These are phyloP conservation scores for Xerocomus spinulosus DNA, from an alignment of 768 basidiomycete genomes.

Conservation along the genomic window DNA sequence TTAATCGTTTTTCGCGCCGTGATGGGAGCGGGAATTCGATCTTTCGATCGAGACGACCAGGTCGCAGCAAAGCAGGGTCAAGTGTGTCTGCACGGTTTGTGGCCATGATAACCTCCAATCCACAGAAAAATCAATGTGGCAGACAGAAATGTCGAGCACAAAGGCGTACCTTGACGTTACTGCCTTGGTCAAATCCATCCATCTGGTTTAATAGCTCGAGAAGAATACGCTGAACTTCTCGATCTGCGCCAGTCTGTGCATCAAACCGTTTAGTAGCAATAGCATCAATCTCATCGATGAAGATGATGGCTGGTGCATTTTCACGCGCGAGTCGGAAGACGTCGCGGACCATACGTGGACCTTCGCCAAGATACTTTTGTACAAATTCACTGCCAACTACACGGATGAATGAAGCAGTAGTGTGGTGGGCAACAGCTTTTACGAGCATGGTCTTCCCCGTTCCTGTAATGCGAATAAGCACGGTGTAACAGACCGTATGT, in stretches of 20 bases:
- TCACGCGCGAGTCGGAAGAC: slow-evolving; percentile 97
- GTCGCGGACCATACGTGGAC: slow-evolving; percentile 99
- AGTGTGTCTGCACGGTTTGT: slow-evolving; percentile 98
- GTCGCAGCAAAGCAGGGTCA: slow-evolving; percentile 94
- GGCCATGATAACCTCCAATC: slow-evolving; percentile 92
- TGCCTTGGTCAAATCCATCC: slow-evolving; percentile 99
- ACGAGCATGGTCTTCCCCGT: slow-evolving; percentile 99
- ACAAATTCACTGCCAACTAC: slow-evolving; percentile 99
- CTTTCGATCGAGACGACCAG: slow-evolving; percentile 96
- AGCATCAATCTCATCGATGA: slow-evolving; percentile 98
- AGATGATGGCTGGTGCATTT: slow-evolving; percentile 96
- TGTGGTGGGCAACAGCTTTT: slow-evolving; percentile 98
- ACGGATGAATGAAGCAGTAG: slow-evolving; percentile 95
- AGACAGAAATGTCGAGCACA: neutral
- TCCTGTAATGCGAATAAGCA: slow-evolving; percentile 44
- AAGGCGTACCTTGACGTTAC: slow-evolving; percentile 84
- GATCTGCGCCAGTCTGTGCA: slow-evolving; percentile 97
- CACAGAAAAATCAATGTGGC: neutral
- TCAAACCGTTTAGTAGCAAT: slow-evolving; percentile 99
- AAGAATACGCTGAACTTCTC: slow-evolving; percentile 97
- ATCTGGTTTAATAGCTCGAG: slow-evolving; percentile 97
- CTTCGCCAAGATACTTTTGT: slow-evolving; percentile 98
- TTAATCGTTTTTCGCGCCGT: slow-evolving; percentile 89
- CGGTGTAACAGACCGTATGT: neutral
- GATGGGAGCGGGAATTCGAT: slow-evolving; percentile 98